Conservation (phyloP, 345 rosid genomes). For the Euclidium syriacum region DNA sequence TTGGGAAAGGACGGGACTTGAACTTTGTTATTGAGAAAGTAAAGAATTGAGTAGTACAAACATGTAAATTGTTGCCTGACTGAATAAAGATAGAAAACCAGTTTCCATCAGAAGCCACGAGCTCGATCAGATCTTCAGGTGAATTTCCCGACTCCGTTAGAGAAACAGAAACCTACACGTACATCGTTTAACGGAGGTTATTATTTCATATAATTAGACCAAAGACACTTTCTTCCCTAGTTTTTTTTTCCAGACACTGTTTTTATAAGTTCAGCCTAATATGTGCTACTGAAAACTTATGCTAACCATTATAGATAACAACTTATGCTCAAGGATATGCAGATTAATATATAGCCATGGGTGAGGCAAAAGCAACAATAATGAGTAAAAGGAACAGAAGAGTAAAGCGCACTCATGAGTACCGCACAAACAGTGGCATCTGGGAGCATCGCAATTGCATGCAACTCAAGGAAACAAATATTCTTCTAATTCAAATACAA, state of each 20-base stretch:
- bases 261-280: background rate
- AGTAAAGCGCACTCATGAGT: slow-evolving; percentile 88
- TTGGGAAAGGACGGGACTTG: too few relatives aligned
- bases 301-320: too few relatives aligned
- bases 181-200: background rate
- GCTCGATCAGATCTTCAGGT: slow-evolving; percentile 67
- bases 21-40: too few relatives aligned
- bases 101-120: slow-evolving; percentile 62
- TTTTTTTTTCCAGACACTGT: background rate
- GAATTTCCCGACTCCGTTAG: slow-evolving; percentile 62
- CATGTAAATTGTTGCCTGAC: slow-evolving; percentile 93
- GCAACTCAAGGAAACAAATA: slow-evolving; percentile 76
- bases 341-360: background rate
- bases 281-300: background rate
- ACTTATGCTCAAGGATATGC: too few relatives aligned
- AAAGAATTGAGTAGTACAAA: slow-evolving; percentile 25
- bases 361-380: background rate
- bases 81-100: slow-evolving; percentile 73
- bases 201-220: too few relatives aligned
- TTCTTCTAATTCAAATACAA: slow-evolving; percentile 44
- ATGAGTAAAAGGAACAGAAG: slow-evolving; percentile 29
- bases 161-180: slow-evolving; percentile 71
- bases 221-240: background rate
- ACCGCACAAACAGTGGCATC: slow-evolving; percentile 84
- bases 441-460: slow-evolving; percentile 88